Percentiles rank a stretch among this genome's conserved stretches.
These are phyloP conservation scores for Moniliophthora roreri DNA, from an alignment of 1,284 basidiomycete species.

Conservation along the genomic window DNA sequence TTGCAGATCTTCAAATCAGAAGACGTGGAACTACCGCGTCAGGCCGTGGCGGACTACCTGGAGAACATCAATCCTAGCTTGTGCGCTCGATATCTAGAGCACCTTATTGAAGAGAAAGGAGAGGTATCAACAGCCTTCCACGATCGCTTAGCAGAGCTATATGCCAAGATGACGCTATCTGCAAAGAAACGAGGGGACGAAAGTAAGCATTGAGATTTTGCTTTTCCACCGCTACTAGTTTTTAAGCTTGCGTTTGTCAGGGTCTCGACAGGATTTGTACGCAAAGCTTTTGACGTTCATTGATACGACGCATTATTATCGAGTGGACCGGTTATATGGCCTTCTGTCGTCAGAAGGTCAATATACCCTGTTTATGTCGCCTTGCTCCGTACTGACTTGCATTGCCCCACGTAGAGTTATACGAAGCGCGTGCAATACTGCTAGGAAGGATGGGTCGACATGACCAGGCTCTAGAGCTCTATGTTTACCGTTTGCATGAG, in stretches of 20 bases:
- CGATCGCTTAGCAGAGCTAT: constrained; percentile 86
- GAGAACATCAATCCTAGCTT: constrained; percentile 67
- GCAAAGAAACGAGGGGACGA: constrained; percentile 56
- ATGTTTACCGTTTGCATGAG: constrained; percentile 85
- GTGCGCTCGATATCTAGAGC: constrained; percentile 85
- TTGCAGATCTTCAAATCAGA: constrained; percentile 92
- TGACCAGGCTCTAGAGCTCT: constrained; percentile 90
- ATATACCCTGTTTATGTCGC: background rate
- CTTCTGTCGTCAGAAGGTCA: constrained; percentile 74
- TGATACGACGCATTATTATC: constrained; percentile 69
- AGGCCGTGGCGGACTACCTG: constrained; percentile 76
- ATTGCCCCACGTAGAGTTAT: constrained; percentile 58
- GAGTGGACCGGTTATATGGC: constrained; percentile 79
- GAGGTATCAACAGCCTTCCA: constrained; percentile 76
- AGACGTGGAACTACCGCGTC: constrained; percentile 84
- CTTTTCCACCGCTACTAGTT: constrained; percentile 2
- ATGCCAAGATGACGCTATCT: constrained; percentile 64
- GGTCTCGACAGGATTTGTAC: constrained; percentile 50
- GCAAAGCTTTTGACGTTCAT: constrained; percentile 79
- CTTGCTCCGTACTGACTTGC: background rate
- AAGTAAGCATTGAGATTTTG: constrained; percentile 36
- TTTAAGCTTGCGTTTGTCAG: constrained; percentile 26
- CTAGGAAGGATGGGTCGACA: constrained; percentile 90
- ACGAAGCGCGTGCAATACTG: constrained; percentile 87
- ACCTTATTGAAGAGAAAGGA: constrained; percentile 72